Conservation (phyloP, 331 rosid genomes). For the Acacia concinna region DNA sequence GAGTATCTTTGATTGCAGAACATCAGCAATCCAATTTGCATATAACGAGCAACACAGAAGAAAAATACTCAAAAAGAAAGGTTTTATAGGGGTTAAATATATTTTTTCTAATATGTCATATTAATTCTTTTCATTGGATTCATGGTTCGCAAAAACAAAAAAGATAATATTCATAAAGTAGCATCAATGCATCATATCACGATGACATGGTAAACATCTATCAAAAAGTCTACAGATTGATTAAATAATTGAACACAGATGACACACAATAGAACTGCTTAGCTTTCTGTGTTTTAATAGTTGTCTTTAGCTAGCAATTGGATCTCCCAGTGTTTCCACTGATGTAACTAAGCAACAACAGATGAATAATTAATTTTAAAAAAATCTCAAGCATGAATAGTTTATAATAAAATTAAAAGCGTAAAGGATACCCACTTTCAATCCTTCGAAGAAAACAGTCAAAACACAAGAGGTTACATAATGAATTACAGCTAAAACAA, state of each 20-base stretch:
- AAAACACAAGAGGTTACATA: too few species aligned
- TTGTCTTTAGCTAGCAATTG: conserved; percentile 39
- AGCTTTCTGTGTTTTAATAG: conserved; percentile 34
- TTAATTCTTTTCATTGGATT: neutral
- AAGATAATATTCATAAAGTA: neutral
- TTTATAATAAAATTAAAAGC: neutral
- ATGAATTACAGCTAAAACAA: conserved; percentile 63
- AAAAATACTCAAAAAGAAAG: neutral
- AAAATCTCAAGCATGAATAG: neutral
- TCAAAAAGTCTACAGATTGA: neutral
- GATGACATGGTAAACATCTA: neutral
- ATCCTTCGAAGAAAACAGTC: conserved; percentile 56
- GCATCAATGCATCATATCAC: too few species aligned
- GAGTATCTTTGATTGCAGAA: conserved; percentile 22
- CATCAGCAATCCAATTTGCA: conserved; percentile 36
- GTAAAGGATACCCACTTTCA: conserved; percentile 40
- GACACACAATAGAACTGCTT: neutral
- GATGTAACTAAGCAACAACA: conserved; percentile 44
- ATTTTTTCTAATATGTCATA: neutral
- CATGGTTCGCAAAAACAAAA: neutral
- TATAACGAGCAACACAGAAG: conserved; percentile 2
- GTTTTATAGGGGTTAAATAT: neutral
- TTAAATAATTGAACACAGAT: neutral
- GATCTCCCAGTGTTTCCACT: conserved; percentile 68
- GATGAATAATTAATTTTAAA: neutral